Evolutionary conservation across 2,329 filamentous ascomycete species (phyloP).

Genomic region (Cytospora mali): DNA sequence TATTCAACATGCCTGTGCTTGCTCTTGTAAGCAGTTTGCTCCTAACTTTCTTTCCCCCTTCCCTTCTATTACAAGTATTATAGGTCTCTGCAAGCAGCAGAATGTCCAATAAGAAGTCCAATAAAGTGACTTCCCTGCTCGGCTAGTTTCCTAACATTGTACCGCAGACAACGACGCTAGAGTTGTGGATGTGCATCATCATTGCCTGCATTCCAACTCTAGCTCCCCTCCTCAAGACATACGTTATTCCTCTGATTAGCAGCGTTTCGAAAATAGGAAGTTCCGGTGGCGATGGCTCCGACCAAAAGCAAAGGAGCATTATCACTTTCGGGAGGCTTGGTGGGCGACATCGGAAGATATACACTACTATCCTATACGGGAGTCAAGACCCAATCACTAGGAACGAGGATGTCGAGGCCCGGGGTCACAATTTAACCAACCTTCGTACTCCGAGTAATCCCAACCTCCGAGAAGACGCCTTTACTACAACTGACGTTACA

Average conservation of each 20-base stretch:
- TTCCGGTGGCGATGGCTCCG: not conserved
- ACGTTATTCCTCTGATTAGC: not conserved
- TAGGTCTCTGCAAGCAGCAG: not conserved
- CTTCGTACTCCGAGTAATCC: not conserved
- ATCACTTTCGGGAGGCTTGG: constrained; percentile 12
- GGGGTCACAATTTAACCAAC: not conserved
- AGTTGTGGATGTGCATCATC: constrained; percentile 9
- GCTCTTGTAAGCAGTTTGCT: not conserved
- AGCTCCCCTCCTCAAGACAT: constrained; percentile 1
- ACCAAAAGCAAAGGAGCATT: not conserved
- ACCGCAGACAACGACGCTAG: not conserved
- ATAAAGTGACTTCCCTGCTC: too few species aligned
- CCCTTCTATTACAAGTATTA: not conserved
- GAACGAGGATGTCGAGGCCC: not conserved
- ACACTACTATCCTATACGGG: constrained; percentile 3
- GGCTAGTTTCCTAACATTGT: not conserved
- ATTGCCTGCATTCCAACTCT: constrained; percentile 12
- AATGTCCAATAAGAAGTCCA: too few species aligned
- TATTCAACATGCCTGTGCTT: not conserved
- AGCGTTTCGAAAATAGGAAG: not conserved
- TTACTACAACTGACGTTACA: constrained; percentile 4
- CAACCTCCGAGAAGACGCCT: constrained; percentile 1
- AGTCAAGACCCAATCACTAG: not conserved
- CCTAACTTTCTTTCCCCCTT: not conserved
- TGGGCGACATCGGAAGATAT: not conserved